Base-by-base conservation (phyloP, 2,329 filamentous ascomycete genomes). In the Pseudocercospora fuligena region DNA sequence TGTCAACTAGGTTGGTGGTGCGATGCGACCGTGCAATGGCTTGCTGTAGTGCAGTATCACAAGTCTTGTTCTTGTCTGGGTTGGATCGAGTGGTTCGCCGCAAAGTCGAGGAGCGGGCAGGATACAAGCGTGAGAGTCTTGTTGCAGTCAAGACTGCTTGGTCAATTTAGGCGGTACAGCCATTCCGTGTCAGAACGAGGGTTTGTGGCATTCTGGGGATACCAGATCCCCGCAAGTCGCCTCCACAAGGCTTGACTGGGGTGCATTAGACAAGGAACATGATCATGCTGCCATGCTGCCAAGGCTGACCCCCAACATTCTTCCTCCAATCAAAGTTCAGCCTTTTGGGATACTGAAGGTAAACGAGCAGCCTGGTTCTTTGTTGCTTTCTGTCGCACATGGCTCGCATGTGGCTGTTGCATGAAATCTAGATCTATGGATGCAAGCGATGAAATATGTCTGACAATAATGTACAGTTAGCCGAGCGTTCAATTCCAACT, bases 151-250 rank as follows among this genome's bases (percentile, higher is more conserved):
- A 62, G 60, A 19, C 46, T 23, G 16, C 19, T 23, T 60, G 12
- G 57, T 43, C 57, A 60, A 60, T 60, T 27, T 27, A 60, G 57
- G 33, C 57, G 46, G 29, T 29, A 27, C 25, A 54, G 21, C 51
- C 51, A n/a, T 27, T 54, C 51, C 51, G 25, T 54, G 21, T 31
- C 25, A n/a, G 12, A 54, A n/a, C 7, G 25, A 27, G 49, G n/a
- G 19, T 19, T 14, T 19, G 46, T 19, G 46, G 43, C 43, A 46
- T n/a, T 21, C 43, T 51, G 47, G 47, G 21, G 47, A 46, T 46
- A 46, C 47, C 11, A 51, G 11, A 51, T n/a, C 51, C 51, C 51
- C 51, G 51, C 51, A 29, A 54, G 51, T 27, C 51, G 12, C 25
- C 47, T 51, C 47, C 47, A 51, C 2, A 31, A 33, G 23, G 19